These are phyloP conservation scores for Gamsiella multidivaricata DNA, from an alignment of 192 early-diverging fungal species.

Conservation along the genomic window DNA sequence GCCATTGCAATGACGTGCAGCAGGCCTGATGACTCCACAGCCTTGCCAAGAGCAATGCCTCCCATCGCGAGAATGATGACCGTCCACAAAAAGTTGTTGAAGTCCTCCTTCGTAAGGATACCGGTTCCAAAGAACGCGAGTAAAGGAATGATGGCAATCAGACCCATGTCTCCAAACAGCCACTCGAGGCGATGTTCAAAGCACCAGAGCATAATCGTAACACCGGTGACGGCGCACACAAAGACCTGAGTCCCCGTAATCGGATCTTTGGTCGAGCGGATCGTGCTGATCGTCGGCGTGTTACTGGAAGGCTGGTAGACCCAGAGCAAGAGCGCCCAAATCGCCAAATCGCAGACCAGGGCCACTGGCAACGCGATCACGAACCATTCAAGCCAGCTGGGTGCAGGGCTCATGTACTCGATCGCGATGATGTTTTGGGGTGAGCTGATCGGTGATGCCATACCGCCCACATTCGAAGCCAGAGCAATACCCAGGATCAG, in stretches of 20 bases:
- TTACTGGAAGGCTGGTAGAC: conserved; percentile 81
- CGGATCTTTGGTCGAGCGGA: conserved; percentile 68
- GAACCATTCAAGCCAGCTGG: conserved; percentile 94
- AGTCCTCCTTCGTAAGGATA: conserved; percentile 94
- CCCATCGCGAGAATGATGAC: conserved; percentile 94
- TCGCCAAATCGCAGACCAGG: conserved; percentile 78
- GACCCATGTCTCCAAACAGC: conserved; percentile 94
- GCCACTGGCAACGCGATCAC: conserved; percentile 87
- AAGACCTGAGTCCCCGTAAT: conserved; percentile 77
- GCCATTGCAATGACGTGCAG: conserved; percentile 78
- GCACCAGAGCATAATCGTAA: conserved; percentile 93
- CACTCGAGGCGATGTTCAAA: conserved; percentile 76
- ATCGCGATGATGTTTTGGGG: conserved; percentile 99
- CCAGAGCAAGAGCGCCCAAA: conserved; percentile 85
- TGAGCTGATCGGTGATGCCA: conserved; percentile 96
- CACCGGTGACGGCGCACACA: conserved; percentile 76
- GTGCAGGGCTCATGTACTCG: conserved; percentile 88
- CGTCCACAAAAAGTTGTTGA: conserved; percentile 96
- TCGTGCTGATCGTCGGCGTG: conserved; percentile 68
- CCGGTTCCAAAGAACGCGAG: conserved; percentile 92
- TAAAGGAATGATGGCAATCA: conserved; percentile 93
- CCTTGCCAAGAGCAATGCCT: conserved; percentile 92
- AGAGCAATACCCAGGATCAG: conserved; percentile 97
- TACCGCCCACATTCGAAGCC: conserved; percentile 96
- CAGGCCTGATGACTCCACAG: conserved; percentile 89